These are phyloP conservation scores for Fusarium denticulatum DNA, from an alignment of 2,329 filamentous ascomycete species.

Conservation along the genomic window DNA sequence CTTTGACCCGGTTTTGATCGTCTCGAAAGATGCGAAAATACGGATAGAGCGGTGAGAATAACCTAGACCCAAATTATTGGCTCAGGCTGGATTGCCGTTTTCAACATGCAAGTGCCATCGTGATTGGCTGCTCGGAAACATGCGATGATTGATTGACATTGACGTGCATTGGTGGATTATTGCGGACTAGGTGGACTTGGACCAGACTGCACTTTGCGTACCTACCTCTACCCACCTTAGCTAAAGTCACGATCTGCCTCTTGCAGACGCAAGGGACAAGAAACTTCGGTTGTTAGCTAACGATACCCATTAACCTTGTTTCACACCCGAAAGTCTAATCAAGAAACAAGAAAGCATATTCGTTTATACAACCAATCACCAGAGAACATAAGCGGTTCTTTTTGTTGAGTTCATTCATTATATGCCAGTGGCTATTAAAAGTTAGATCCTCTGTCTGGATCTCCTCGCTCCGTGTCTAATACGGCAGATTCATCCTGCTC, in stretches of 20 bases:
- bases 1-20: constrained; percentile 3
- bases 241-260: constrained; percentile 15
- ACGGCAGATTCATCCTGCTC: constrained; percentile 21
- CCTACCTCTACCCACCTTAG: neutral
- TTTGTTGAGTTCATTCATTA: neutral
- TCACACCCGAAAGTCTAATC: constrained; percentile 11
- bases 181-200: neutral
- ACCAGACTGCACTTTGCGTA: neutral
- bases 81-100: constrained; percentile 34
- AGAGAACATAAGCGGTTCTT: neutral
- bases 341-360: neutral
- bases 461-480: constrained; percentile 17
- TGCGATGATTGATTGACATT: constrained; percentile 17
- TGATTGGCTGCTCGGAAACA: constrained; percentile 31
- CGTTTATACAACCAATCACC: neutral
- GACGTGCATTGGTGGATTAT: constrained; percentile 23
- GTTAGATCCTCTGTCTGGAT: constrained; percentile 26
- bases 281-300: constrained; percentile 4
- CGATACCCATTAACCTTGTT: neutral
- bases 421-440: constrained; percentile 22
- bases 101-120: constrained; percentile 17
- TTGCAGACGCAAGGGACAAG: neutral
- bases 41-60: constrained; percentile 28
- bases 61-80: neutral
- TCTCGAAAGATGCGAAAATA: neutral